These are phyloP conservation scores for Ceratobasidium sp. DNA, from an alignment of 1,284 basidiomycete genomes.

Conservation along the genomic window DNA sequence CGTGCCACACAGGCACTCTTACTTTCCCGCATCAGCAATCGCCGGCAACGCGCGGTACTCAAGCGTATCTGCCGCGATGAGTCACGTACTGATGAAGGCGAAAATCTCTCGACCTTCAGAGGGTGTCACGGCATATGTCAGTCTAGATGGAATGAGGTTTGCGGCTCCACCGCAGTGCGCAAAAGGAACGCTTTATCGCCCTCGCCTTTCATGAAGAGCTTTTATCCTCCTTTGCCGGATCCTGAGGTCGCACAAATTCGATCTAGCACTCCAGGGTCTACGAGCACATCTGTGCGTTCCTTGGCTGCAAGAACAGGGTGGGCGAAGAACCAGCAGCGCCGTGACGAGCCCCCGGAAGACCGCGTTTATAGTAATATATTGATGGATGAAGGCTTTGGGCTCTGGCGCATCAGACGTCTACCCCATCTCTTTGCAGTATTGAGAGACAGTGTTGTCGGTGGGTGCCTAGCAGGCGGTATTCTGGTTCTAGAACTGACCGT, in stretches of 20 bases:
- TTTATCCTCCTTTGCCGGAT: background rate
- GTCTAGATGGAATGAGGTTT: constrained; percentile 8
- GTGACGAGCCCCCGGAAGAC: background rate
- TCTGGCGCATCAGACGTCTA: constrained; percentile 14
- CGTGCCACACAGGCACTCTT: constrained; percentile 23
- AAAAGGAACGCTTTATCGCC: background rate
- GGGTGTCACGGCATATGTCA: constrained; percentile 22
- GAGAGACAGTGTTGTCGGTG: constrained; percentile 8
- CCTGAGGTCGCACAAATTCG: background rate
- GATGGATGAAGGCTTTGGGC: constrained; percentile 27
- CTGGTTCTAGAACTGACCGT: background rate
- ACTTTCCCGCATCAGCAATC: too few species aligned
- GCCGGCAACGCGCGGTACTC: constrained; percentile 4
- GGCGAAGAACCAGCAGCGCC: background rate
- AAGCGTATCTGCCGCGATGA: background rate
- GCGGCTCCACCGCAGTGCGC: background rate
- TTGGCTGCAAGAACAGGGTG: background rate
- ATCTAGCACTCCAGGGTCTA: background rate
- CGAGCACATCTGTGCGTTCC: background rate
- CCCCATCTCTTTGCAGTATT: background rate
- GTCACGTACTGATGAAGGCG: background rate
- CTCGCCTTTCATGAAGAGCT: background rate
- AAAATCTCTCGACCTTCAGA: background rate
- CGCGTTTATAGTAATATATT: constrained; percentile 6
- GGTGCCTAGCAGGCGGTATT: background rate